Base-by-base conservation (phyloP, 2,329 filamentous ascomycete genomes). In the Xylaria sp. region DNA sequence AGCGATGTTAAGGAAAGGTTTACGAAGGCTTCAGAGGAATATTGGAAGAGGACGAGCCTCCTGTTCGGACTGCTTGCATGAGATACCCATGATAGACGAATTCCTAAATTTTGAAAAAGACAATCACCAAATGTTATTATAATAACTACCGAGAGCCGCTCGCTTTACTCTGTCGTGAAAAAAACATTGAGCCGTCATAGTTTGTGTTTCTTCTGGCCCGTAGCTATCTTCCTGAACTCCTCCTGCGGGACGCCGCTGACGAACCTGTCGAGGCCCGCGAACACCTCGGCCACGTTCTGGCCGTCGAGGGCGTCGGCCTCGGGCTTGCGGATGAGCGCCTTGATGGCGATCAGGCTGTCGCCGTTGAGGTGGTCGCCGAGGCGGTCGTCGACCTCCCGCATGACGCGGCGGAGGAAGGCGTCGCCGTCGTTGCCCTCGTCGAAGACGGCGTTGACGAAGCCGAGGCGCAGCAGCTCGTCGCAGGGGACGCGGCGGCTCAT, bases 191-290 rank as follows among this genome's bases (percentile, higher is more conserved):
- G 21, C n/a, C 37, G 13, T 63, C 50, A 66, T 71, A 97, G 76
- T 78, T 97, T 97, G 76, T 99, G 94, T 70, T 87, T 91, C 84
- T 97, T 97, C 80, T 94, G 85, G 11, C 93, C 92, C 58, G 80
- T 85, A 1, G 91, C 91, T 69, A 97, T 77, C 79, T 90, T 92
- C 66, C 81, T 76, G 70, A 97, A 97, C 78, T 97, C 91, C 71
- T 88, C 82, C 78, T 97, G 92, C 18, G 94, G 94, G 40, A 92
- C 79, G 0, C 92, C 92, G 56, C 76, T 83, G 62, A 90, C 71
- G 68, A 97, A 97, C 54, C 92, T 78, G 57, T 92, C 87, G 68
- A 97, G 70, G 0, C 92, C 93, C 2, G 84, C 88, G 77, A 96
- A 92, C 1, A 94, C 91, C 80, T 97, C 93, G 29, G 83, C 77